A percentile compares a stretch with the other conserved stretches of the same genome.
phyloP scores from a whole-genome alignment of 2,329 filamentous ascomycete species.

The Coniochaeta hoffmannii region DNA sequence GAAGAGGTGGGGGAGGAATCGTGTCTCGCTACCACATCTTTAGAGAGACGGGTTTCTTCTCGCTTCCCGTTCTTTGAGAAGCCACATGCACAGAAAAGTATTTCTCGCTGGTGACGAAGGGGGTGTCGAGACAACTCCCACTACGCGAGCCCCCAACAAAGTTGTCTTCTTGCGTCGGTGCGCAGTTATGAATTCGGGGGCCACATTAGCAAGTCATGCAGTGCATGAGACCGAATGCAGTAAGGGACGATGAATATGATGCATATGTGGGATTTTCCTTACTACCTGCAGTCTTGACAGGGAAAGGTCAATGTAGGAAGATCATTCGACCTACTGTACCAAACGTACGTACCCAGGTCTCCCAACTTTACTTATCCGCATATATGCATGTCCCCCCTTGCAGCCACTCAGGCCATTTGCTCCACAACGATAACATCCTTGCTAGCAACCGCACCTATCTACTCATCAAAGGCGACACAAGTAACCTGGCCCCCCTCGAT shows the following conservation, averaged over 20 bases:
- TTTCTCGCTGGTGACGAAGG: background rate
- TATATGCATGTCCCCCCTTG: too few relatives aligned
- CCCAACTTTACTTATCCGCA: background rate
- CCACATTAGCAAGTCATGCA: too few relatives aligned
- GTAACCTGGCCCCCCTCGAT: conserved; percentile 35
- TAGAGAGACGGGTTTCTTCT: background rate
- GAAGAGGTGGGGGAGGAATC: background rate
- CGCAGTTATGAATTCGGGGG: too few relatives aligned
- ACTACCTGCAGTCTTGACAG: background rate
- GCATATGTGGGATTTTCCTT: background rate
- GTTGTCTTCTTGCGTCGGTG: too few relatives aligned
- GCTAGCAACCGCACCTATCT: background rate
- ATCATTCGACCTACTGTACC: background rate
- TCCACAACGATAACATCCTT: too few relatives aligned
- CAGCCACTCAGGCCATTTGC: too few relatives aligned
- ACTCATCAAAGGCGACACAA: conserved; percentile 40
- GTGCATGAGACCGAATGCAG: background rate
- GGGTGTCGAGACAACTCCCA: background rate
- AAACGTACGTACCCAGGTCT: background rate
- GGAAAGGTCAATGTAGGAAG: background rate
- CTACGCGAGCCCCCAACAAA: background rate
- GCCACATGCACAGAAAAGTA: background rate
- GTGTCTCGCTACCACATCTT: background rate
- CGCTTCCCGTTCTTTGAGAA: too few relatives aligned
- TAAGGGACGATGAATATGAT: background rate